Conservation (phyloP, 2,329 filamentous ascomycete species). For the Trichoderma atroviride region DNA sequence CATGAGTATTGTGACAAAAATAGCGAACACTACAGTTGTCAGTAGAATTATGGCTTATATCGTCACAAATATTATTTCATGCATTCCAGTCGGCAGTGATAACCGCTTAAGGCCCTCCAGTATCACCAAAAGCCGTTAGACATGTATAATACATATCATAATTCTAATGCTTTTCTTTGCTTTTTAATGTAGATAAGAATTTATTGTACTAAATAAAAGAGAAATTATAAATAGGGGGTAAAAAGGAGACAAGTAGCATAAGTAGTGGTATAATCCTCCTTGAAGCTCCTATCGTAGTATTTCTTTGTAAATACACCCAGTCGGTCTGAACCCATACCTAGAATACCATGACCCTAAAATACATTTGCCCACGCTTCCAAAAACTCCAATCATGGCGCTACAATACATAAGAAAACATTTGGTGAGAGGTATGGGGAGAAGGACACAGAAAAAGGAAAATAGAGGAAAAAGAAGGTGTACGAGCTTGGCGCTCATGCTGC, state of each 20-base stretch:
- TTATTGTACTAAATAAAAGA: not conserved
- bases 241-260: not conserved
- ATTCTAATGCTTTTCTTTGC: not conserved
- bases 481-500: not conserved
- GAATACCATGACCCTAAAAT: not conserved
- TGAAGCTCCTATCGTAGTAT: not conserved
- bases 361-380: not conserved
- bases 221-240: not conserved
- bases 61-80: too few species aligned
- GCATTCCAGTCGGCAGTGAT: too few species aligned
- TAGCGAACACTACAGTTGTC: too few species aligned
- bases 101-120: too few species aligned
- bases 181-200: not conserved
- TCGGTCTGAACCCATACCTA: not conserved
- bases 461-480: not conserved
- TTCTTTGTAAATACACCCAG: not conserved
- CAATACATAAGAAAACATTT: not conserved
- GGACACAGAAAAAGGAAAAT: not conserved
- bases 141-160: not conserved
- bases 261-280: conserved; percentile 5
- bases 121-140: not conserved
- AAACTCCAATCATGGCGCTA: conserved; percentile 12
- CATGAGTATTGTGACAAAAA: too few species aligned
- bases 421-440: not conserved
- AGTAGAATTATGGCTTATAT: too few species aligned